These are phyloP conservation scores for Zoysia pacifica DNA, from an alignment of 176 grass and related monocot genomes.

Conservation along the genomic window DNA sequence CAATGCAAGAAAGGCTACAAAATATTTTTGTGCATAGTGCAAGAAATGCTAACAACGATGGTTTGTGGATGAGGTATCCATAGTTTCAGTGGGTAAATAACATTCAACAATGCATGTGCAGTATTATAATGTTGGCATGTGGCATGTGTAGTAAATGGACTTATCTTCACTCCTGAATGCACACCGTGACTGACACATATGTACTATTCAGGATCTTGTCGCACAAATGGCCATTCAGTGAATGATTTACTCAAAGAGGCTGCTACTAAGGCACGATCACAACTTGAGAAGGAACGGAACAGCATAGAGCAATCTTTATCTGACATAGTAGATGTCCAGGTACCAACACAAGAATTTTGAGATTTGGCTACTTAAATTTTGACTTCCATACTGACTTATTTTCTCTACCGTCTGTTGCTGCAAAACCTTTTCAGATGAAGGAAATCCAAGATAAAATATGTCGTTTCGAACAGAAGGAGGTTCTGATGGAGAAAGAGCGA, in stretches of 20 bases:
- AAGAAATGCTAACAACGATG: neutral
- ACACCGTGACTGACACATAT: neutral
- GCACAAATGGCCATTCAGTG: slow-evolving; percentile 41
- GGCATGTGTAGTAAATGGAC: neutral
- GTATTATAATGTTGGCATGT: slow-evolving; percentile 1
- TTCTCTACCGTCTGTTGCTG: slow-evolving; percentile 19
- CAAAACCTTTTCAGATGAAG: slow-evolving; percentile 74
- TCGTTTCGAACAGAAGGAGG: slow-evolving; percentile 73
- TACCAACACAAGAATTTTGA: slow-evolving; percentile 12
- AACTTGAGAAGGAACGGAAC: slow-evolving; percentile 70
- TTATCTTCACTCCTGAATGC: neutral
- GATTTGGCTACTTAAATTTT: slow-evolving; percentile 3
- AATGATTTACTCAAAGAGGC: slow-evolving; percentile 59
- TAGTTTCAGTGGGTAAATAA: slow-evolving; percentile 1
- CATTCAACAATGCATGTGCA: neutral
- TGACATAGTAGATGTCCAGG: slow-evolving; percentile 86
- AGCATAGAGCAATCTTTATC: slow-evolving; percentile 78
- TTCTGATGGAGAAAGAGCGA: slow-evolving; percentile 74
- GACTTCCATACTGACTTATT: slow-evolving; percentile 17
- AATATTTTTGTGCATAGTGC: neutral
- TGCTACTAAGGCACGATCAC: slow-evolving; percentile 48
- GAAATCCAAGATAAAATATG: slow-evolving; percentile 88
- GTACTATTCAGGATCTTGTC: slow-evolving; percentile 39
- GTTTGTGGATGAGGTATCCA: neutral
- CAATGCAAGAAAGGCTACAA: neutral